Base-by-base conservation (phyloP, 1,284 basidiomycete genomes). In the Cerrena zonata region DNA sequence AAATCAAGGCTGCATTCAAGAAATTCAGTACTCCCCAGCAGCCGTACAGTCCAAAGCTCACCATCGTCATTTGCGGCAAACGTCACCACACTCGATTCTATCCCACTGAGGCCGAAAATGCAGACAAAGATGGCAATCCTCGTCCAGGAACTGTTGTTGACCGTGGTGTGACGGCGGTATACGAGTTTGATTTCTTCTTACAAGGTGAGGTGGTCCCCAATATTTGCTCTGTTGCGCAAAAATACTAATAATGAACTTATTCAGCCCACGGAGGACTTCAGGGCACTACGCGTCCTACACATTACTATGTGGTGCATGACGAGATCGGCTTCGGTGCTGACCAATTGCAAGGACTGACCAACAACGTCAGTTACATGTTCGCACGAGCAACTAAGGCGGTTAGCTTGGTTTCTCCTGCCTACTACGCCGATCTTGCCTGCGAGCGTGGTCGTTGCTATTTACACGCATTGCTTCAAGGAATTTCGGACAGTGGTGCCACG, bases 11-110 rank as follows among this genome's bases (percentile, higher is more conserved):
- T 2, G 79, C 87, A 0, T 88, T 84, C 69, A 62, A 58, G 45
- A 71, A 72, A 48, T 82, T 84, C 60, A 65, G 73, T 54, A 71
- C 69, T 1, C 57, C 73, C 0, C 67, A 73, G 49, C 58, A 53
- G 21, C 66, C 63, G 2, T 91, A 89, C 65, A 69, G 62, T 2
- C 89, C 88, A 1, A 79, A 81, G 59, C 65, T 92, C 5, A 86
- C 82, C 7, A 85, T 90, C 56, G 79, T 91, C 54, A 79, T 91
- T 50, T 90, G 87, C 62, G 82, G 84, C 19, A 91, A 91, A 68
- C 79, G 89, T 1, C 90, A 91, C 57, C 86, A 91, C 62, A 89
- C 89, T 10, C 82, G 89, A 12, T 91, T 91, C 71, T 91, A 80
- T 62, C 86, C 89, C 2, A 83, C 80, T 2, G 73, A 78, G 30